These are phyloP conservation scores for Aspergillus sclerotialis DNA, from an alignment of 2,329 filamentous ascomycete species.

Conservation along the genomic window DNA sequence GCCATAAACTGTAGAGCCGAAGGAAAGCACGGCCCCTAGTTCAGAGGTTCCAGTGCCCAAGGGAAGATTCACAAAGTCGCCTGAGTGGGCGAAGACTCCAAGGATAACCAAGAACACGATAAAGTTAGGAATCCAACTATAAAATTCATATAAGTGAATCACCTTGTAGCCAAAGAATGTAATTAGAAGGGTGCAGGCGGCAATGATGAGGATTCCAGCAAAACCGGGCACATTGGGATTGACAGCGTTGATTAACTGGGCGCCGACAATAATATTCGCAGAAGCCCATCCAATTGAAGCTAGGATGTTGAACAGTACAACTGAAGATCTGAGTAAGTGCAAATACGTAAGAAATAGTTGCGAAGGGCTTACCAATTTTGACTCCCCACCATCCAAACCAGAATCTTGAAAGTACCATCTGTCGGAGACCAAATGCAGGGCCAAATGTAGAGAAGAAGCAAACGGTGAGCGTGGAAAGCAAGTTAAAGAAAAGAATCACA, in stretches of 20 bases:
- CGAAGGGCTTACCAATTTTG: slow-evolving; percentile 51
- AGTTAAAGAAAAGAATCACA: slow-evolving; percentile 67
- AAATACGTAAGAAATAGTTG: not conserved
- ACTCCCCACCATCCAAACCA: slow-evolving; percentile 68
- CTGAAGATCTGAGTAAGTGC: slow-evolving; percentile 24
- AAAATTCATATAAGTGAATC: slow-evolving; percentile 71
- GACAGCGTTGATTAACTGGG: slow-evolving; percentile 68
- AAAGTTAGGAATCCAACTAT: slow-evolving; percentile 64
- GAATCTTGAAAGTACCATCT: slow-evolving; percentile 74
- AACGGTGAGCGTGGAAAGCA: slow-evolving; percentile 64
- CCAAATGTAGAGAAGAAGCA: slow-evolving; percentile 74
- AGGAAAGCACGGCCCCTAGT: slow-evolving; percentile 56
- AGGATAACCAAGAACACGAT: slow-evolving; percentile 68
- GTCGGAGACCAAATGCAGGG: slow-evolving; percentile 64
- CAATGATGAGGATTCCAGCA: slow-evolving; percentile 69
- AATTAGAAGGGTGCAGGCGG: slow-evolving; percentile 59
- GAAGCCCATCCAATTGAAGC: slow-evolving; percentile 69
- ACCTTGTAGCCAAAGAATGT: slow-evolving; percentile 70
- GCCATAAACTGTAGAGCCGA: slow-evolving; percentile 60
- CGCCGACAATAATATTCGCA: slow-evolving; percentile 73
- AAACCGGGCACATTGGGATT: slow-evolving; percentile 63
- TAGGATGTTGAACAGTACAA: slow-evolving; percentile 64
- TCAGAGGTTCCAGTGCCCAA: slow-evolving; percentile 54
- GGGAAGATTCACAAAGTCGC: slow-evolving; percentile 57
- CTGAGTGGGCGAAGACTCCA: slow-evolving; percentile 61